Evolutionary conservation across 2,329 filamentous ascomycete genomes (phyloP).

Genomic region (Aspergillus ustus): DNA sequence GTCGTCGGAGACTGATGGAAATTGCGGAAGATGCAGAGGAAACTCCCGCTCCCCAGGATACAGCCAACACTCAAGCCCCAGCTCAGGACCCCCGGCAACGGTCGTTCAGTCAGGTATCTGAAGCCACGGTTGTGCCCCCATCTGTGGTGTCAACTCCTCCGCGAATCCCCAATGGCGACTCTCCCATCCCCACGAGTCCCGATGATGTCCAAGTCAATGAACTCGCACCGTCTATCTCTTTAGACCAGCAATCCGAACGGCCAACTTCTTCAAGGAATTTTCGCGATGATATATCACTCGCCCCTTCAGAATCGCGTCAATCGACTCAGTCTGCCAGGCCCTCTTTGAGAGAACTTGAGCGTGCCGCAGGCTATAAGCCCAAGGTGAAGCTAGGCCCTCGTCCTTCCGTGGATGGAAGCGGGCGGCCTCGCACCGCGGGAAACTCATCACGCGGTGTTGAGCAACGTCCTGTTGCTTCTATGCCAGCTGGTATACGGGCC

Average conservation of each 20-base stretch:
- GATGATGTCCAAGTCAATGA: conserved; percentile 18
- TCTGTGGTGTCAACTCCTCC: conserved; percentile 24
- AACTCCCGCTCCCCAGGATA: conserved; percentile 65
- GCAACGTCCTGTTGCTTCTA: conserved; percentile 73
- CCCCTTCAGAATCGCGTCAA: conserved; percentile 41
- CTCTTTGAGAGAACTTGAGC: conserved; percentile 50
- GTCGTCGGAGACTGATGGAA: conserved; percentile 79
- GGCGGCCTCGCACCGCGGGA: conserved; percentile 64
- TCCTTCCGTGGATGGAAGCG: conserved; percentile 68
- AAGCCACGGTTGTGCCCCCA: conserved; percentile 41
- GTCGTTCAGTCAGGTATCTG: conserved; percentile 38
- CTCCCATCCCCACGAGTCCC: conserved; percentile 16
- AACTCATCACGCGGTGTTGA: conserved; percentile 49
- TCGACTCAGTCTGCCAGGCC: conserved; percentile 50
- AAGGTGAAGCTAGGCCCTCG: conserved; percentile 90
- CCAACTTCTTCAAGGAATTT: conserved; percentile 24
- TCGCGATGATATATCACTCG: conserved; percentile 42
- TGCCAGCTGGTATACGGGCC: conserved; percentile 79
- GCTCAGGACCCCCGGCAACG: conserved; percentile 27
- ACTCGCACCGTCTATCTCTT: conserved; percentile 17
- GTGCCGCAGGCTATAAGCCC: conserved; percentile 44
- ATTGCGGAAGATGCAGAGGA: conserved; percentile 94
- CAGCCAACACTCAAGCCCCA: conserved; percentile 30
- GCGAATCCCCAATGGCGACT: conserved; percentile 24
- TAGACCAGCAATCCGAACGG: conserved; percentile 27